These are phyloP conservation scores for Aschersonia sp. DNA, from an alignment of 2,329 filamentous ascomycete genomes.

Conservation along the genomic window DNA sequence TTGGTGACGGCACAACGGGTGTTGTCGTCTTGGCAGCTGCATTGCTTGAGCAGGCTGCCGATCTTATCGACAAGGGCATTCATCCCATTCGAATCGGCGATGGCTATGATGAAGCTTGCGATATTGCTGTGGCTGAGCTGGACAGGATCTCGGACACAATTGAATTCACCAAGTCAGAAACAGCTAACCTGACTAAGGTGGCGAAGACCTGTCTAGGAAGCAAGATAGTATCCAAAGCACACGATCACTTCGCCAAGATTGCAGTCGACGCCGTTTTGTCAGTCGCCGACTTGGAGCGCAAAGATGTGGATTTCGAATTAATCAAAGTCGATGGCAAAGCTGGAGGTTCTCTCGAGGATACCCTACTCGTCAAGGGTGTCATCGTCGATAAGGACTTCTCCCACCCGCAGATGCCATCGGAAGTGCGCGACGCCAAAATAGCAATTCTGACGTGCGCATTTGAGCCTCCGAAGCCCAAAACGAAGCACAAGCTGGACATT, in stretches of 20 bases:
- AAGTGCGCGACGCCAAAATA: conserved; percentile 90
- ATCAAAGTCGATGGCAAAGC: conserved; percentile 99
- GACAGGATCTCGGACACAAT: conserved; percentile 89
- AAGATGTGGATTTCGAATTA: conserved; percentile 95
- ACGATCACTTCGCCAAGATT: conserved; percentile 96
- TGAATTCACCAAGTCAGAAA: conserved; percentile 67
- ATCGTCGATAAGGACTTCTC: conserved; percentile 99
- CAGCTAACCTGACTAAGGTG: conserved; percentile 79
- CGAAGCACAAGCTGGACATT: conserved; percentile 98
- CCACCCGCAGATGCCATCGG: conserved; percentile 95
- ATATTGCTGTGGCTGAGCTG: conserved; percentile 85
- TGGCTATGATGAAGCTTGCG: conserved; percentile 94
- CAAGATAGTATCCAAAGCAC: conserved; percentile 98
- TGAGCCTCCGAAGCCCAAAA: conserved; percentile 98
- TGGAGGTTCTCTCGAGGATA: conserved; percentile 84
- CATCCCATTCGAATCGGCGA: conserved; percentile 98
- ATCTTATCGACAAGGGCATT: conserved; percentile 98
- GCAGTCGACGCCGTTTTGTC: conserved; percentile 94
- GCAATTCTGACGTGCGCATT: conserved; percentile 97
- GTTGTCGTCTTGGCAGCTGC: conserved; percentile 93
- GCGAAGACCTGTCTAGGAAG: conserved; percentile 91
- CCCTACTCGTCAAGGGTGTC: conserved; percentile 89
- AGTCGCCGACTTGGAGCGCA: conserved; percentile 88
- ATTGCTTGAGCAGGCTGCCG: conserved; percentile 88
- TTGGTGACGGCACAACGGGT: conserved; percentile 94